Conservation (phyloP, 768 basidiomycete species). For the Xerocomellus dryophilus region DNA sequence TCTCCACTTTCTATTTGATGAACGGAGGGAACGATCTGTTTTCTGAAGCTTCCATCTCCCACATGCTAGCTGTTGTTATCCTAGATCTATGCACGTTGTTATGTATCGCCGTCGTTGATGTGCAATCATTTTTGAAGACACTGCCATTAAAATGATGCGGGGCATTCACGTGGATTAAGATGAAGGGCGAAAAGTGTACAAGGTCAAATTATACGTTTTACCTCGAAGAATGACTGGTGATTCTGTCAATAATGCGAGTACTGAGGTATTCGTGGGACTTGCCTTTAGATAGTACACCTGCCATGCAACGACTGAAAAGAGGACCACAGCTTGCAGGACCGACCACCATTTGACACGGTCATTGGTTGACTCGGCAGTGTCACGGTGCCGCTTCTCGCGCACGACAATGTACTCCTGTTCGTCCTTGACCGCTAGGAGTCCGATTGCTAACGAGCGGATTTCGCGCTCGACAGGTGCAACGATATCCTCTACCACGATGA, state of each 20-base stretch:
- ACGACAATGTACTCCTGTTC: conserved; percentile 99
- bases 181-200: background rate
- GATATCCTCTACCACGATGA: conserved; percentile 48
- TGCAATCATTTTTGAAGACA: background rate
- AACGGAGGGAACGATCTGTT: conserved; percentile 6
- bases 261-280: conserved; percentile 7
- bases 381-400: conserved; percentile 86
- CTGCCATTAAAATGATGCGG: background rate
- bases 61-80: conserved; percentile 27
- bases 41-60: background rate
- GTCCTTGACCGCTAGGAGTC: conserved; percentile 88
- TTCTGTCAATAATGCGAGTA: conserved; percentile 1
- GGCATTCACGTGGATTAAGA: background rate
- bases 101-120: conserved; percentile 21
- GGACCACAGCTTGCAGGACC: conserved; percentile 79
- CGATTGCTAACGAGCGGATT: conserved; percentile 80
- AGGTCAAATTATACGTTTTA: conserved; percentile 77
- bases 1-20: conserved; percentile 6
- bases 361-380: conserved; percentile 93
- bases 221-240: conserved; percentile 80
- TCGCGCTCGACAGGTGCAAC: conserved; percentile 97
- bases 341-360: conserved; percentile 99
- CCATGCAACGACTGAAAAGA: conserved; percentile 92
- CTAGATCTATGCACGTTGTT: conserved; percentile 27
- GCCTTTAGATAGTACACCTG: conserved; percentile 97